phyloP scores from a whole-genome alignment of 805 yeast species.

The Kodamaea kaohsiungensis region DNA sequence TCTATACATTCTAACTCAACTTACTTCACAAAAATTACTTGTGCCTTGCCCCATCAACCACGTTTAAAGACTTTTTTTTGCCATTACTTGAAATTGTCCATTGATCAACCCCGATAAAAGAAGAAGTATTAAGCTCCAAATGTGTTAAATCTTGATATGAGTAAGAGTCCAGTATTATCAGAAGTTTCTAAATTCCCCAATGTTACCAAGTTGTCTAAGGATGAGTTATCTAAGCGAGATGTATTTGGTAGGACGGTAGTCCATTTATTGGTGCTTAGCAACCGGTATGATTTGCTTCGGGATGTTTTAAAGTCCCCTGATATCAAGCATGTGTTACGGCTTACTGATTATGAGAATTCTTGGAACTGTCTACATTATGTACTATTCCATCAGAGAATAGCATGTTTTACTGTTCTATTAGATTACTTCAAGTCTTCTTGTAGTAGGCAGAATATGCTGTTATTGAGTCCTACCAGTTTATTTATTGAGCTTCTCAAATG shows the following conservation, averaged over 20 bases:
- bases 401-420: constrained; percentile 48
- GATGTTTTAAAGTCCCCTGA: constrained; percentile 50
- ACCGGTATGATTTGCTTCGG: constrained; percentile 48
- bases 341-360: constrained; percentile 70
- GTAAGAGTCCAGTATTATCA: constrained; percentile 1
- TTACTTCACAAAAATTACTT: too few relatives aligned
- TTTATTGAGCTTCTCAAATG: constrained; percentile 44
- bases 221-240: constrained; percentile 54
- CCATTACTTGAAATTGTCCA: neutral
- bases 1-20: too few relatives aligned
- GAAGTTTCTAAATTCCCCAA: neutral
- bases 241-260: constrained; percentile 67
- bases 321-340: constrained; percentile 39
- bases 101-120: neutral
- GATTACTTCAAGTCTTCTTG: constrained; percentile 23
- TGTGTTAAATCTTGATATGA: neutral
- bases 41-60: neutral
- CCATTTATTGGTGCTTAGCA: constrained; percentile 55
- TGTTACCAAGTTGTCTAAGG: constrained; percentile 26
- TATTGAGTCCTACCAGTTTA: constrained; percentile 20
- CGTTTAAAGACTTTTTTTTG: neutral
- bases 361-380: constrained; percentile 83
- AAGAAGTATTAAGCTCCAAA: neutral
- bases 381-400: constrained; percentile 54
- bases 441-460: constrained; percentile 16